Base-by-base conservation (phyloP, 2,329 filamentous ascomycete species). In the Trichoderma koningiopsis region DNA sequence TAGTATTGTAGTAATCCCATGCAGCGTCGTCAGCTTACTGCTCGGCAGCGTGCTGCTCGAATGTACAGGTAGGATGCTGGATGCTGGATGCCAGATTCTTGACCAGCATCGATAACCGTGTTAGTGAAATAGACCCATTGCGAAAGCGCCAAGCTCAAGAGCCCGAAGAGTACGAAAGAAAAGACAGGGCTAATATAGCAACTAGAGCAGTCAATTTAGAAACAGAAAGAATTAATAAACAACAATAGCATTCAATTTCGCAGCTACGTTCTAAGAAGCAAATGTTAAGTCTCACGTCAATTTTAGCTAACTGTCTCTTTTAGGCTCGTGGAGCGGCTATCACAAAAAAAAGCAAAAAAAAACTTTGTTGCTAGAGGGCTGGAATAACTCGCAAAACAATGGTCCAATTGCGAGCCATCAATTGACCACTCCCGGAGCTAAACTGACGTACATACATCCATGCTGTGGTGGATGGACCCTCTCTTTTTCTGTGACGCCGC, bases 361-460 rank as follows among this genome's bases (percentile, higher is more conserved):
- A 53, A 53, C 52, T 65, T 65, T 55, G 47, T 64, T 33, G 61
- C 16, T 10, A 8, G 47, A 57, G 35, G 22, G 22, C 52, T 43
- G 52, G 11, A 22, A 24, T 10, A 19, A 13, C 31, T n/a, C 27
- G 8, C 29, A 14, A 37, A 13, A 24, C 10, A 29, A 7, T 31
- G 55, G 55, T n/a, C 63, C 63, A 67, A 67, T 67, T 27, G 55
- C 29, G 10, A 33, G 63, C 40, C 55, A 13, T 16, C 40, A 49
- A 67, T 67, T 67, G 63, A 59, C 52, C 52, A 66, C 53, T 58
- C 35, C 53, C 11, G 35, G 52, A 43, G 62, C 62, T 47, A 55
- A 43, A 67, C 63, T 57, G 55, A 67, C 47, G 47, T 49, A 49
- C 47, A 49, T 49, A 49, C 47, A 49, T 49, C 47, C 47, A 49